phyloP scores from a whole-genome alignment of 495 filamentous ascomycete genomes.

The Talaromyces stipitatus region DNA sequence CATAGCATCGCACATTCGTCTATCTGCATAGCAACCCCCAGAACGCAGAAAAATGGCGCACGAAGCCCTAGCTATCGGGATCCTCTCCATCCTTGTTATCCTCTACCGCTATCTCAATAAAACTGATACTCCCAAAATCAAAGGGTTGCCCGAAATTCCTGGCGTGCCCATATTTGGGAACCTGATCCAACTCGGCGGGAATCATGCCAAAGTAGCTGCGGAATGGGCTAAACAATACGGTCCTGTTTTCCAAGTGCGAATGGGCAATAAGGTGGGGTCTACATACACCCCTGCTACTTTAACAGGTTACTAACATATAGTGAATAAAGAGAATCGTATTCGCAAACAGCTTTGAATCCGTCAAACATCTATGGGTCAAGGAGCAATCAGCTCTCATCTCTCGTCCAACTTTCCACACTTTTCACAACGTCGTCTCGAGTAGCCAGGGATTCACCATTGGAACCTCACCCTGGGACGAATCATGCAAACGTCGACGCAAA shows the following conservation, averaged over 20 bases:
- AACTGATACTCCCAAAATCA: slow-evolving; percentile 56
- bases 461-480: slow-evolving; percentile 68
- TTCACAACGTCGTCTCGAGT: slow-evolving; percentile 62
- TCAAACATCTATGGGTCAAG: slow-evolving; percentile 62
- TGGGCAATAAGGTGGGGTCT: slow-evolving; percentile 50
- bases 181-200: slow-evolving; percentile 48
- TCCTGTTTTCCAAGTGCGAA: slow-evolving; percentile 59
- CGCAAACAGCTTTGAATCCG: slow-evolving; percentile 62
- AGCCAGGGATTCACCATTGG: slow-evolving; percentile 69
- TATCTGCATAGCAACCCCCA: too few relatives aligned
- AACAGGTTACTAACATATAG: neutral
- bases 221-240: slow-evolving; percentile 56
- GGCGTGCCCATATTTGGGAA: slow-evolving; percentile 59
- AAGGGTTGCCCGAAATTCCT: slow-evolving; percentile 54
- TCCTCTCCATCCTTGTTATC: slow-evolving; percentile 39
- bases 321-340: slow-evolving; percentile 51
- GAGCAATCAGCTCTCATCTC: slow-evolving; percentile 66
- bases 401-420: slow-evolving; percentile 62
- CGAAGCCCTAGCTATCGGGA: slow-evolving; percentile 33
- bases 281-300: neutral
- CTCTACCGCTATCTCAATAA: slow-evolving; percentile 45
- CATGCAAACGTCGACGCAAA: slow-evolving; percentile 62
- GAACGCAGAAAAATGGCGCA: neutral
- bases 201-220: slow-evolving; percentile 45
- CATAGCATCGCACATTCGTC: neutral